Conservation (phyloP, 371 early-diverging fungal species). For the Cokeromyces recurvatus region DNA sequence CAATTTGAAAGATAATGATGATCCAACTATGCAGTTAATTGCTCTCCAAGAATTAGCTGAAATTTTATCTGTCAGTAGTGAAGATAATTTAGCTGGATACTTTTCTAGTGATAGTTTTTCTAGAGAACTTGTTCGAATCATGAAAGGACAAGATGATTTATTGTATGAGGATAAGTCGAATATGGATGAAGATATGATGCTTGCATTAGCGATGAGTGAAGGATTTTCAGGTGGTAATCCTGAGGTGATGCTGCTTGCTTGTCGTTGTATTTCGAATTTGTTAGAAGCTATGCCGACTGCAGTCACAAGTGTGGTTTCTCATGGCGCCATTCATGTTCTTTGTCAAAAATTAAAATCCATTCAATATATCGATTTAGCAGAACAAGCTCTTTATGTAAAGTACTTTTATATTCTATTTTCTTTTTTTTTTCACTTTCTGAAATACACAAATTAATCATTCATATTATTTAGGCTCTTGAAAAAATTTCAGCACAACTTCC, state of each 20-base stretch:
- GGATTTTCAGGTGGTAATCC: conserved; percentile 52
- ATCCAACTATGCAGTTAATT: conserved; percentile 60
- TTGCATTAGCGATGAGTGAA: conserved; percentile 41
- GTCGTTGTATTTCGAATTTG: conserved; percentile 84
- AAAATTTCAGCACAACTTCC: conserved; percentile 73
- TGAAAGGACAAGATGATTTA: conserved; percentile 46
- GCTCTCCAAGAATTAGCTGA: conserved; percentile 68
- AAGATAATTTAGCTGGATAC: conserved; percentile 56
- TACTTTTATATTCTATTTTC: background rate
- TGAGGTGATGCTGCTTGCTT: conserved; percentile 79
- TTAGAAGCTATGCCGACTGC: conserved; percentile 83
- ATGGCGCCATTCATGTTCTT: conserved; percentile 68
- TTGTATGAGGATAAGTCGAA: conserved; percentile 9
- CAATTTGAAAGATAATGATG: conserved; percentile 46
- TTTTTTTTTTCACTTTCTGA: too few relatives aligned
- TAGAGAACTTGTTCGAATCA: conserved; percentile 52
- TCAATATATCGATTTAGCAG: conserved; percentile 90
- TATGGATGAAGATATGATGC: conserved; percentile 44
- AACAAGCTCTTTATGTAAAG: conserved; percentile 73
- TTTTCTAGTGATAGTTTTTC: conserved; percentile 54
- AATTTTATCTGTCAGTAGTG: conserved; percentile 64
- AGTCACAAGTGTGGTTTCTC: conserved; percentile 59
- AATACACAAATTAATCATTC: too few relatives aligned
- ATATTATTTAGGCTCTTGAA: conserved; percentile 54
- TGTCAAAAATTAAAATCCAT: conserved; percentile 76